Percentiles rank a stretch among this genome's conserved stretches.
Conservation (phyloP, 1,139 yeast genomes). For the Taiozyma onychis region DNA sequence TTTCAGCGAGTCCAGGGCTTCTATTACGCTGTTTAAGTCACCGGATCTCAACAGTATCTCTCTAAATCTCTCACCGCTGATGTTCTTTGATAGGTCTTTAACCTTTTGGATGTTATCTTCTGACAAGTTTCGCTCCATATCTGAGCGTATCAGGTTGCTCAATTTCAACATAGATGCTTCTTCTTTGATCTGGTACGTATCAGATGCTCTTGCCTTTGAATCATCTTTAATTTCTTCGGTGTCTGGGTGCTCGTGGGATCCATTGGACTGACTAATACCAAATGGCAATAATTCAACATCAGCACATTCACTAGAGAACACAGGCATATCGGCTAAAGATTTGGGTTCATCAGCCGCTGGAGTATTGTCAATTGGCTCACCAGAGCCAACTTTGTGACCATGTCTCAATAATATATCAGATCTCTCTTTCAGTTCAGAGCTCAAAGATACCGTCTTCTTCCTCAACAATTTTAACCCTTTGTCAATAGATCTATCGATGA, state of each 20-base stretch:
- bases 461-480: slow-evolving; percentile 55
- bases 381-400: background rate
- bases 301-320: slow-evolving; percentile 25
- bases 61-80: slow-evolving; percentile 49
- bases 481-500: slow-evolving; percentile 64
- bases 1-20: slow-evolving; percentile 44
- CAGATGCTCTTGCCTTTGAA: slow-evolving; percentile 13
- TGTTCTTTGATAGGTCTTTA: slow-evolving; percentile 15
- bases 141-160: slow-evolving; percentile 11
- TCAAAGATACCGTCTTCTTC: slow-evolving; percentile 15
- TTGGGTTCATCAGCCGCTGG: background rate
- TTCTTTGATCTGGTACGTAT: slow-evolving; percentile 15
- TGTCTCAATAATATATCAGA: background rate
- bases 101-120: slow-evolving; percentile 10
- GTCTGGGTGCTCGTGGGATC: slow-evolving; percentile 13
- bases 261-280: slow-evolving; percentile 14
- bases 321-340: background rate
- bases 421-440: background rate
- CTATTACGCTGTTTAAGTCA: slow-evolving; percentile 49
- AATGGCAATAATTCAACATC: slow-evolving; percentile 31
- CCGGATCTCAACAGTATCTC: slow-evolving; percentile 42
- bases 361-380: background rate
- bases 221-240: slow-evolving; percentile 13
- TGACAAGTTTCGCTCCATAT: slow-evolving; percentile 3
- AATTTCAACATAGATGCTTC: slow-evolving; percentile 21